Base-by-base conservation (phyloP, 2,329 filamentous ascomycete genomes). In the Fusarium sp. region DNA sequence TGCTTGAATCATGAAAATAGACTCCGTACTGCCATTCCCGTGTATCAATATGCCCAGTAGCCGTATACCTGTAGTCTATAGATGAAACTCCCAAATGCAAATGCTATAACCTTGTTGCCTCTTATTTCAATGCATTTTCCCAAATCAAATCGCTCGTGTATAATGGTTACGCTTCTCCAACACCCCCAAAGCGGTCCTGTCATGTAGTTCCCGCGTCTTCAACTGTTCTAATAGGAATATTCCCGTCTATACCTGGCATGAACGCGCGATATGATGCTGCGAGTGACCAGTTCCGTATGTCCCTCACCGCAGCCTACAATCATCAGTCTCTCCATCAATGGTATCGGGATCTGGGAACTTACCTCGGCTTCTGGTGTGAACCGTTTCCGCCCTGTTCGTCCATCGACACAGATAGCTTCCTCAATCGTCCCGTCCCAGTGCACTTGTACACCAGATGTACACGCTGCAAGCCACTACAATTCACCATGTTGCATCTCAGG, bases 181-280 rank as follows among this genome's bases (percentile, higher is more conserved):
- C n/a, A n/a, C n/a, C n/a, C n/a, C n/a, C n/a, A n/a, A n/a, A n/a
- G n/a, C n/a, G 34, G 16, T n/a, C 16, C 5, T 5, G n/a, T 52
- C 10, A 29, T 25, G 16, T 9, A 6, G 24, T 18, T 4, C 20
- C 30, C 9, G 43, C 22, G 14, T 65, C 46, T 15, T 42, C 54
- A 3, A 42, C 51, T 1, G 54, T 64, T 24, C 54, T 40, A 4
- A 64, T 68, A n/a, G 61, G 56, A 9, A 71, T 71, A 15, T 65
- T 54, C 2, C 68, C 68, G 30, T 71, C 63, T 2, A 65, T 64
- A 1, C 63, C 67, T 5, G 59, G 43, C 58, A 71, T 63, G 3
- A 68, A 60, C 5, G 47, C 59, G 0, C 47, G 63, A 10, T 57
- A 71, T 16, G 68, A 68, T 3, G 68, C 49, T 16, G 58, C 63